Evolutionary conservation across 768 basidiomycete species (phyloP), one percentile per base, ranked within the genome.

Genomic region (Holtermanniella nyarrowii): DNA sequence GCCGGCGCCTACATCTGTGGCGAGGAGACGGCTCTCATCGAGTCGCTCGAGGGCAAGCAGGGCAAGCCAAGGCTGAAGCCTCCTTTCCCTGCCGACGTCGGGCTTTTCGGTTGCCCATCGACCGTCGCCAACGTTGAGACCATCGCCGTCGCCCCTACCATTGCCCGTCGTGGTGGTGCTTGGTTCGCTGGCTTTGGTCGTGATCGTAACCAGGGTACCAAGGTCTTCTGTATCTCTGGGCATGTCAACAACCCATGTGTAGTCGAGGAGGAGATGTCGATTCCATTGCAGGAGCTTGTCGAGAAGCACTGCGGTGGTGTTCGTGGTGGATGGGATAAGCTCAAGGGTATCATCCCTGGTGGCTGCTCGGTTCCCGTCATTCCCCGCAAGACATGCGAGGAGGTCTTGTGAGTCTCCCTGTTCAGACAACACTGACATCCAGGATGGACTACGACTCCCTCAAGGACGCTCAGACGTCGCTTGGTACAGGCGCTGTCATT

Each of bases 71-170:
- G 93, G 46, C 77, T 99, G 58, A 99, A 99, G 77, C 93, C 93
- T 3, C 93, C 93, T 40, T 99, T 97, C 82, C 93, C 93, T 3
- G 93, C 93, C 49, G 93, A 97, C 57, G 93, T 97, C 43, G 93
- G 93, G 46, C 77, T 97, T 47, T 99, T 99, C 65, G 93, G 93
- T 0, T 95, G 89, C 71, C 93, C 93, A 0, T 85, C 89, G 1
- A 96, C 93, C 4, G 93, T 99, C 27, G 91, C 93, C 42, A 97
- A 97, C 65, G 93, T 99, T 42, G 93, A 99, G 77, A 99, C 93
- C 5, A 89, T 99, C 49, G 86, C 91, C 16, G 93, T 97, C 25
- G 90, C 93, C 0, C 93, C 93, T 1, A 97, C 93, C 1, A 97
- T 99, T 58, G 88, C 86, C 66, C 78, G 93, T 43, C 80, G 93